Base-by-base conservation (phyloP, 192 early-diverging fungal species). In the Gonapodya prolifera region DNA sequence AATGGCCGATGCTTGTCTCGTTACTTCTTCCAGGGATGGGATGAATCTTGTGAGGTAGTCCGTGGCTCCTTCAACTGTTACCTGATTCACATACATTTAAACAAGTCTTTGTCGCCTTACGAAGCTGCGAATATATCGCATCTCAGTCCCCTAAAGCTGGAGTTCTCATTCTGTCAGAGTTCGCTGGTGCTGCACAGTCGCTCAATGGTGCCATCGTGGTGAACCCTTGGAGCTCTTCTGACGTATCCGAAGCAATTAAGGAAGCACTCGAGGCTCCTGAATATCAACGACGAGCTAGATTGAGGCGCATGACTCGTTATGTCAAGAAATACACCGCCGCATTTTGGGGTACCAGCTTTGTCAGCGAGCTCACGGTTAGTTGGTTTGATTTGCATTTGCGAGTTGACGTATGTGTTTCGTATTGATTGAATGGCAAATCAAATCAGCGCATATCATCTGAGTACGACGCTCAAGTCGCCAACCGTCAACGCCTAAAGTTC, bases 211-310 rank as follows among this genome's bases (percentile, higher is more conserved):
- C 98, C 1, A 89, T 99, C 33, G 95, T 99, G 81, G 94, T 99
- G 77, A 99, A 99, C 84, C 96, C 98, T 33, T 99, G 98, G 98
- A 98, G 96, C 83, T 99, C 94, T 0, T 94, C 94, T 76, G 97
- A 98, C 75, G 86, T 99, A 13, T 86, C 97, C 0, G 88, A 91
- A 35, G 96, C 92, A 1, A 91, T 98, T 80, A 82, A 93, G 80
- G 92, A 93, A 45, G 98, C 98, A 1, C 92, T 99, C 30, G 92
- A 92, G 0, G 98, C 98, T 97, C 83, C 94, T 0, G 89, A 93
- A 0, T 91, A 93, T 35, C 82, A 88, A 70, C 88, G 94, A 70
- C 89, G 91, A 77, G 82, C 84, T 69, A 98, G 94, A 84, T 93
- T 96, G 80, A 88, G 93, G 77, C 97, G 94, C 82, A 87, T 99